A percentile compares a stretch with the other conserved stretches of the same genome.
phyloP scores from a whole-genome alignment of 2,329 filamentous ascomycete genomes.

The Akanthomyces lecanii region DNA sequence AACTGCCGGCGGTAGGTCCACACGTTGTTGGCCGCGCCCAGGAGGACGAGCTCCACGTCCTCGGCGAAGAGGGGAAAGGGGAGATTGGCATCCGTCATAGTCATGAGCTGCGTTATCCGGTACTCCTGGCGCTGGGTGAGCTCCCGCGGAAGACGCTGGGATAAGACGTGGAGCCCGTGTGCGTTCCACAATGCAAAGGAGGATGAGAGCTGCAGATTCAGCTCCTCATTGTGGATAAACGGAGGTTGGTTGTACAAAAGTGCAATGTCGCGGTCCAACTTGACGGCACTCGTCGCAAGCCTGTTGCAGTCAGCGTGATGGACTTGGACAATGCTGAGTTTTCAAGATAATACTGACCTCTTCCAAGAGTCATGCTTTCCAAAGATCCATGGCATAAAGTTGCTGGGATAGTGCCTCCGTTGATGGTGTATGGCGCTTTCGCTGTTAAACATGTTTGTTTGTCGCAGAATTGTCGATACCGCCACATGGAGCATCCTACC shows the following conservation, averaged over 20 bases:
- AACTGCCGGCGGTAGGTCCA: conserved; percentile 26
- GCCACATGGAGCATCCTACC: conserved; percentile 33
- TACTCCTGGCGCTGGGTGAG: conserved; percentile 29
- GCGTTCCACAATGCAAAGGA: conserved; percentile 36
- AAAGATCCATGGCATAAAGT: conserved; percentile 34
- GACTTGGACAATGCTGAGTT: background rate
- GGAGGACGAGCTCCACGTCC: conserved; percentile 32
- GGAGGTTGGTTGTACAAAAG: conserved; percentile 30
- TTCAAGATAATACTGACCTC: conserved; percentile 25
- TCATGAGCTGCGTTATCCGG: conserved; percentile 29
- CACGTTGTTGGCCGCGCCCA: conserved; percentile 29
- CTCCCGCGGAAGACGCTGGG: conserved; percentile 30
- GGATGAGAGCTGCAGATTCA: conserved; percentile 31
- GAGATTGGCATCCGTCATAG: conserved; percentile 25
- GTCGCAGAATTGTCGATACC: conserved; percentile 31
- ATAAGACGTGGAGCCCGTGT: conserved; percentile 34
- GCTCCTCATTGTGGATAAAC: conserved; percentile 32
- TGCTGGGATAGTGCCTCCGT: conserved; percentile 32
- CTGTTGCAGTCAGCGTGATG: conserved; percentile 24
- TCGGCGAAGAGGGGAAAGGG: conserved; percentile 29
- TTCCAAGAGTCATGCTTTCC: conserved; percentile 32
- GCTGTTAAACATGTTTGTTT: conserved; percentile 33
- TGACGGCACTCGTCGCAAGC: conserved; percentile 32
- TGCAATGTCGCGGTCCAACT: conserved; percentile 37
- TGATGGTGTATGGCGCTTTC: conserved; percentile 34